Evolutionary conservation across 139 green algal species (phyloP), one percentile per base, ranked within the genome.

Genomic region (Micractinium conductrix): DNA sequence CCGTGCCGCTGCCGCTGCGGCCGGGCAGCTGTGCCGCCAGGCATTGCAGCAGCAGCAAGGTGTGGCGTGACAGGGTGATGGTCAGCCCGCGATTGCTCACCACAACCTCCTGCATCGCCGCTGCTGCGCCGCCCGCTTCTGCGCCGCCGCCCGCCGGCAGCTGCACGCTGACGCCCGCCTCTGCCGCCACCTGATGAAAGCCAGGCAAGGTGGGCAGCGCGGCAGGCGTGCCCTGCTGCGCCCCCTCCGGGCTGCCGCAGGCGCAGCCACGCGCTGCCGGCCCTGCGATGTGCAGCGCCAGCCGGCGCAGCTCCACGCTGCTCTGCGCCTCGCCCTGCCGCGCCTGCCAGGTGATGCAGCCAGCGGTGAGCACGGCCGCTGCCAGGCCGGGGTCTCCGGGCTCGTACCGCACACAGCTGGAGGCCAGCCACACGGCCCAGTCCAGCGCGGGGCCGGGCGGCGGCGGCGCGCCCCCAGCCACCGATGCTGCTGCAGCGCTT

Each of bases 11-110:
- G 42, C 2, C 16, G 60, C 60, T 35, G 42, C 60, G 70, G 78
- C 30, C 44, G 44, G 38, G 45, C 55, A 40, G 72, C 55, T 89
- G 50, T 70, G 74, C 50, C 28, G 68, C 38, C 73, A 85, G 30
- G 50, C 58, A 38, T n/a, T 71, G 63, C 38, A 91, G 74, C 10
- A 78, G 60, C 62, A 88, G 17, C 24, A 84, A 38, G 44, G 40
- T 86, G 40, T 44, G 68, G 6, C 68, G 67, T 26, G 48, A 76
- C 10, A 85, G 68, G 12, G 48, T 71, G 35, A 85, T 58, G 30
- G 1, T 53, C n/a, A 85, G 67, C 37, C 50, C 40, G 1, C 58
- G 35, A 50, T 85, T 85, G 12, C 45, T 69, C 28, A 85, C 35
- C 5, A 71, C 53, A 40, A 83, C 16, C 62, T 76, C 42, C 26